Base-by-base conservation (phyloP, 75 land plant species). In the Picea glauca region DNA sequence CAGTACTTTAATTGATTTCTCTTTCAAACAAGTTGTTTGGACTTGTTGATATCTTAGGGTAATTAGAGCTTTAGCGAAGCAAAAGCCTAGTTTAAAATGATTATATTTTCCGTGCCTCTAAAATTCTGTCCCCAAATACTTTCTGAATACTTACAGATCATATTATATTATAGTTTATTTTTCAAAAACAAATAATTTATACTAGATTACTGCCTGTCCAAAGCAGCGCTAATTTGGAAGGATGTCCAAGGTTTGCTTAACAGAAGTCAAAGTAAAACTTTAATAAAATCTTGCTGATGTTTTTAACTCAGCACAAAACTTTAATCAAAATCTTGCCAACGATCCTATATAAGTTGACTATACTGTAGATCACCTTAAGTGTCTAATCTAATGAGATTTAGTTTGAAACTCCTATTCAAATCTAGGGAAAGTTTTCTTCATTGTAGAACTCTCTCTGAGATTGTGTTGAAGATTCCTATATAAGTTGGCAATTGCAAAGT, bases 381-480 rank as follows among this genome's bases (percentile, higher is more conserved):
- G 12, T 12, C 56, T 50, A 9, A 50, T 50, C 56, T 50, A 50
- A 50, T 91, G 93, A 91, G 93, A 89, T 83, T 89, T 79, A 9
- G 11, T 1, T 33, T 35, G 70, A 38, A 66, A 33, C 35, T 17
- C 70, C 17, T 66, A 35, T 38, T 32, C 33, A 66, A 6, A 33
- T 33, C n/a, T 5, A 32, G 35, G 8, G 5, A 4, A 66, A 35
- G 33, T 13, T 35, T 35, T 15, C 17, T 66, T 66, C 35, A 5
- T 38, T 20, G 7, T 17, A 32, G 13, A 6, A 35, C 20, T 66
- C 35, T 66, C 56, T 32, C 18, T 66, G 20, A 18, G 43, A 15
- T 66, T 20, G 17, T 35, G 9, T 6, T 66, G 43, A 32, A 33
- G 17, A 5, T 66, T 66, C 17, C 40, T 66, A 15, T 15, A 18